Base-by-base conservation (phyloP, 371 early-diverging fungal species). In the Ordospora colligata region DNA sequence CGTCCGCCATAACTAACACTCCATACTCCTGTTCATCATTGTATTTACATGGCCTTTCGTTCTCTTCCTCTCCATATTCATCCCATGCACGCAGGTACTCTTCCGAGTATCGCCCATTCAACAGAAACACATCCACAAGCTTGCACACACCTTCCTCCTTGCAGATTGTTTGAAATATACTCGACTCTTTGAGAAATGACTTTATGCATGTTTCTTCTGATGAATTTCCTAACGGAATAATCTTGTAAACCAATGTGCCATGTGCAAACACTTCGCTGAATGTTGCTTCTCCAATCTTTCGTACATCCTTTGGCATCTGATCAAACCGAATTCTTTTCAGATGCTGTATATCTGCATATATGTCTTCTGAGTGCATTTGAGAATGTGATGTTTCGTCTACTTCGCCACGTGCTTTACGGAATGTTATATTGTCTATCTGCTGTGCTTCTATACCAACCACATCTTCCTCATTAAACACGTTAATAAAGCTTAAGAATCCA, bases 1-100 rank as follows among this genome's bases (percentile, higher is more conserved):
- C 90, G 78, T 90, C 84, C 9, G 87, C 87, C 62, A 90, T 84
- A 1, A 89, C 83, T 64, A 90, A 80, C 40, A 89, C 87, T 10
- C 88, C 88, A 77, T 87, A 91, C 11, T 44, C 2, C 70, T 69
- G 66, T 75, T 25, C n/a, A 2, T 42, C 44, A 17, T 44, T 52
- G 25, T 74, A 70, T 10, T 49, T 45, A 21, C 77, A 77, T 54
- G 92, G 91, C 6, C 89, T 80, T 45, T 74, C 80, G 73, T 90
- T 91, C 70, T 90, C 89, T 40, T 87, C 87, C 8, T 71, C 72
- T 44, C 83, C 83, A 83, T 86, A 91, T 9, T 80, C 79, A 67
- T 91, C 89, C 90, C 91, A 91, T 0, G 86, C 87, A 21, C 63
- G 50, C 11, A 82, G 22, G 64, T 67, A 82, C 12, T 46, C 44